These are phyloP conservation scores for Teunomyces funiuensis DNA, from an alignment of 805 yeast genomes.

Conservation along the genomic window DNA sequence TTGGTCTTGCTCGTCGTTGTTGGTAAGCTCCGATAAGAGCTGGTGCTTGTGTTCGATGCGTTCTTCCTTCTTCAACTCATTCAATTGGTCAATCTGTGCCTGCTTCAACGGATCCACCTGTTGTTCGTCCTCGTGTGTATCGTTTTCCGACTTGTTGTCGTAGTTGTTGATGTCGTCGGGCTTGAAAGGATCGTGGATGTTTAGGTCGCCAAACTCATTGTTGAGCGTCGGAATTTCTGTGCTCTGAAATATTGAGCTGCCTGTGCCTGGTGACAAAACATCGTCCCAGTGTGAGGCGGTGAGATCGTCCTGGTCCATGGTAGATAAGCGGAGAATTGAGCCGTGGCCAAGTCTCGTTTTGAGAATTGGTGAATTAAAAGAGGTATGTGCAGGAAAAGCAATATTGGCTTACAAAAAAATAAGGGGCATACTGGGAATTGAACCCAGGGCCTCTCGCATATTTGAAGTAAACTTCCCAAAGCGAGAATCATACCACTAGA, in stretches of 20 bases:
- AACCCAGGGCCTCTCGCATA: constrained; percentile 64
- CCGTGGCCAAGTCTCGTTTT: background rate
- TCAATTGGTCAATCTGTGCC: constrained; percentile 14
- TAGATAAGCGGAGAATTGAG: background rate
- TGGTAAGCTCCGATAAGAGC: constrained; percentile 46
- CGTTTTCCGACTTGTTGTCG: constrained; percentile 13
- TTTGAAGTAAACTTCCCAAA: constrained; percentile 22
- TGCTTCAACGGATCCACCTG: background rate
- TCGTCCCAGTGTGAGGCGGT: constrained; percentile 66
- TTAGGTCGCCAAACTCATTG: constrained; percentile 9
- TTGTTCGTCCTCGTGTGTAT: constrained; percentile 5
- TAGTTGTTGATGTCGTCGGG: constrained; percentile 16
- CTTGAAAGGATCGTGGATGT: constrained; percentile 6
- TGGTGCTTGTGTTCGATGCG: constrained; percentile 27
- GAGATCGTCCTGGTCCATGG: constrained; percentile 49
- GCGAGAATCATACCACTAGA: constrained; percentile 37
- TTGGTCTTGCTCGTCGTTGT: constrained; percentile 19
- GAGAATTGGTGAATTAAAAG: background rate
- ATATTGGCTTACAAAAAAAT: too few species aligned
- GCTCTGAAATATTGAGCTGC: constrained; percentile 5
- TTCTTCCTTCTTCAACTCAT: constrained; percentile 36
- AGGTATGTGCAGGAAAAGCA: too few species aligned
- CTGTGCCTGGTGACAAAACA: constrained; percentile 38
- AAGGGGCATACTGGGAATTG: constrained; percentile 54
- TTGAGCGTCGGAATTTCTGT: constrained; percentile 2